phyloP scores from a whole-genome alignment of 2,329 filamentous ascomycete genomes.

The Didymellaceae sp. region DNA sequence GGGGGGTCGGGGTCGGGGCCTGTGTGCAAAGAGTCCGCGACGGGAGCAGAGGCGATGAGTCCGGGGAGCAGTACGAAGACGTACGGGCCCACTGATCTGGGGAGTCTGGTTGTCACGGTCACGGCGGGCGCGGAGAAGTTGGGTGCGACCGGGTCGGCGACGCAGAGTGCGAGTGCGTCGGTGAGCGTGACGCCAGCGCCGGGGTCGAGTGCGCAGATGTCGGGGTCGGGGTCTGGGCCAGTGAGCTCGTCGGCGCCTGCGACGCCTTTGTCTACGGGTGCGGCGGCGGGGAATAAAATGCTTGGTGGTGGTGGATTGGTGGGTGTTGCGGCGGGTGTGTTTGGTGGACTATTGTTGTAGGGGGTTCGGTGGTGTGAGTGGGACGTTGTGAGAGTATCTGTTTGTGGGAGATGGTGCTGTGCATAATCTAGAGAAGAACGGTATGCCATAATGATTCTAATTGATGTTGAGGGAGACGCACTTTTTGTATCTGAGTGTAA shows the following conservation, averaged over 20 bases:
- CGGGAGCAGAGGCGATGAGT: constrained; percentile 34
- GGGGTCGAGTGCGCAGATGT: not conserved
- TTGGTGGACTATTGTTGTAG: constrained; percentile 19
- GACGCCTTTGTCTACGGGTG: constrained; percentile 12
- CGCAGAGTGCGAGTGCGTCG: not conserved
- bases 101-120: constrained; percentile 12
- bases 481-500: too few relatives aligned
- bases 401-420: too few relatives aligned
- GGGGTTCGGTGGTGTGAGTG: too few relatives aligned
- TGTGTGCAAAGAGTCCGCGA: constrained; percentile 32
- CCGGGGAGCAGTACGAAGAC: constrained; percentile 31
- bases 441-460: not conserved
- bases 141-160: not conserved
- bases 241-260: too few relatives aligned
- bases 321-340: constrained; percentile 18
- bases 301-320: constrained; percentile 15
- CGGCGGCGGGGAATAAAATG: constrained; percentile 16
- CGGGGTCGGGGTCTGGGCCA: constrained; percentile 12
- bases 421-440: too few relatives aligned
- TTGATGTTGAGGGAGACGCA: too few relatives aligned
- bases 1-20: too few relatives aligned
- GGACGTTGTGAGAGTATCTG: too few relatives aligned
- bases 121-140: constrained; percentile 28
- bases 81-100: constrained; percentile 17
- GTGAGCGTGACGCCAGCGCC: constrained; percentile 7